Conservation (phyloP, 1,139 yeast genomes). For the Suhomyces bokatorum region DNA sequence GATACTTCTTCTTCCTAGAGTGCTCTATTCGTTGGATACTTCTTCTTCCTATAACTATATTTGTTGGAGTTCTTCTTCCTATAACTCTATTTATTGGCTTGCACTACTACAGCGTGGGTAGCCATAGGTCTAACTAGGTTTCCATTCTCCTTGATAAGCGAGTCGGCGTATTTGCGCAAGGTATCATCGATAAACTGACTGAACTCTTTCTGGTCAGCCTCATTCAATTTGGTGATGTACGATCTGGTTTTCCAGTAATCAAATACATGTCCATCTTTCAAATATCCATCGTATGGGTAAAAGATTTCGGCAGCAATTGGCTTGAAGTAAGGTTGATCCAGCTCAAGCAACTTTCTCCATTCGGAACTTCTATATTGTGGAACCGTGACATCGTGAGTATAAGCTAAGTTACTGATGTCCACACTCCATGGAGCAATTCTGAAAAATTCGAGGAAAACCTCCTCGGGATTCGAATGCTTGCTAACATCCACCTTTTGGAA, state of each 20-base stretch:
- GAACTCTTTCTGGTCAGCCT: conserved; percentile 34
- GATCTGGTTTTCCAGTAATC: conserved; percentile 60
- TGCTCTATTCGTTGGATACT: too few relatives aligned
- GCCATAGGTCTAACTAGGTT: conserved; percentile 18
- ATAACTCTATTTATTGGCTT: conserved; percentile 8
- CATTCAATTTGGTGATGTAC: conserved; percentile 51
- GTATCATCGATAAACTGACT: conserved; percentile 31
- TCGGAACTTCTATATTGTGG: conserved; percentile 59
- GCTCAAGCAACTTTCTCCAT: conserved; percentile 48
- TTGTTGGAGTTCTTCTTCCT: too few relatives aligned
- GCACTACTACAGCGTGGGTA: conserved; percentile 17
- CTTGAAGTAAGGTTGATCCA: conserved; percentile 25
- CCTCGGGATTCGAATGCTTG: conserved; percentile 4
- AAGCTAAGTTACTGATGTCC: conserved; percentile 27
- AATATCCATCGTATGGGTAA: conserved; percentile 31
- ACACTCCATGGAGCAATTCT: conserved; percentile 28
- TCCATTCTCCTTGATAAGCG: conserved; percentile 8
- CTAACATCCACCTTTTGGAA: conserved; percentile 8
- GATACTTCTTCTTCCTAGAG: too few relatives aligned
- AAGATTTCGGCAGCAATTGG: conserved; percentile 33
- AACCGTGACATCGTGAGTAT: conserved; percentile 38
- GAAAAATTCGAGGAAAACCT: conserved; percentile 16
- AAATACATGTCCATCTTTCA: conserved; percentile 40
- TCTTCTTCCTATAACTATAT: too few relatives aligned
- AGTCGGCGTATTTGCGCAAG: conserved; percentile 17